Evolutionary conservation across 1,284 basidiomycete species (phyloP), one percentile per base, ranked within the genome.

Genomic region (Ceratobasidium papillatum): DNA sequence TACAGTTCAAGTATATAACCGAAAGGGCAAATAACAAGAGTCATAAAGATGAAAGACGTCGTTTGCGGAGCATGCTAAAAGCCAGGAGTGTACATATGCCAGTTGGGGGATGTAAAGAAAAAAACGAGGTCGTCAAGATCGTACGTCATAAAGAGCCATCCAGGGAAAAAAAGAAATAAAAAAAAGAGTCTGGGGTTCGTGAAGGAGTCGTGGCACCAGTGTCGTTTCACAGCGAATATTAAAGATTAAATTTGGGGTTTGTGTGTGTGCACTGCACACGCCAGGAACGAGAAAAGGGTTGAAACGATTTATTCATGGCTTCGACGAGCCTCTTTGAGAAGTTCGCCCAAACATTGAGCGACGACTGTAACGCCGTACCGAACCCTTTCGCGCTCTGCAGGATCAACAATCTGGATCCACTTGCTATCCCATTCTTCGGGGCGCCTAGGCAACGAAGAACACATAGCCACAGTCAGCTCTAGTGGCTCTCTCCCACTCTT

Each of bases 351-450:
- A 22, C 68, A 71, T 54, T 71, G 54, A 11, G 68, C 68, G 52
- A 71, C 68, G 56, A 71, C 56, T 22, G 22, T 52, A 12, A 71
- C 68, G 52, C 68, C 68, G 43, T 71, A 71, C 17, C 68, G 68
- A 54, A 71, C 68, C 56, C 61, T 71, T 7, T 71, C 68, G 38
- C 68, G 68, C 56, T 71, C 68, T 12, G 41, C 30, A n/a, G 68
- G 68, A 27, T 71, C 68, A 19, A 71, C 68, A 25, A 14, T 71
- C 54, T 71, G 59, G 54, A 71, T 71, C 68, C 68, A 71, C 43
- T 71, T 71, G 43, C 61, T 56, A 14, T 71, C 68, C 68, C 68
- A 71, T 59, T 71, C 36, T 59, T 71, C 68, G 19, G 68, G 68
- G 52, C 68, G 68, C 68, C 68, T 71, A 38, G 27, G n/a, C 1